phyloP scores from a whole-genome alignment of 23 red algal genomes.

The Agarophyton chilense region DNA sequence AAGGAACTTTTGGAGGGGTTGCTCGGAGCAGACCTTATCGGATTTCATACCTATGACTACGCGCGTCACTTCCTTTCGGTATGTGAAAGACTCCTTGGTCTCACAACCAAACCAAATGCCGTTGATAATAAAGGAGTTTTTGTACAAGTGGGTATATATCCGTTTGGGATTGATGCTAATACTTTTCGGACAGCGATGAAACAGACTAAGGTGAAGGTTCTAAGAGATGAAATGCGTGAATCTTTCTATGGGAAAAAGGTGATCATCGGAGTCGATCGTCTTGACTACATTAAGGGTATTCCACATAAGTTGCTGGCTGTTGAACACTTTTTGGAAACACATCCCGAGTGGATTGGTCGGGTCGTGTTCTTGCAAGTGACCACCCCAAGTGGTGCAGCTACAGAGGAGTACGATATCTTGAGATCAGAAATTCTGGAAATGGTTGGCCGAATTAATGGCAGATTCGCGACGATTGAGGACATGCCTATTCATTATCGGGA shows the following conservation, averaged over 20 bases:
- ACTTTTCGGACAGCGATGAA: conserved; percentile 81
- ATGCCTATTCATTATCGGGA: conserved; percentile 92
- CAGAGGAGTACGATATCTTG: conserved; percentile 77
- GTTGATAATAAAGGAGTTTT: conserved; percentile 82
- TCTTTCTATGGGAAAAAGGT: conserved; percentile 79
- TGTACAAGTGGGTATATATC: conserved; percentile 93
- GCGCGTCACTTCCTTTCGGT: conserved; percentile 90
- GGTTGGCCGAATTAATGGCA: conserved; percentile 92
- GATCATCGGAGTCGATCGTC: conserved; percentile 89
- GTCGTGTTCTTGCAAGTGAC: conserved; percentile 90
- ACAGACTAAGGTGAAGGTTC: conserved; percentile 65
- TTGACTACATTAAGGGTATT: conserved; percentile 96
- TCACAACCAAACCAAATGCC: conserved; percentile 75
- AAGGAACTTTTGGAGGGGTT: conserved; percentile 90
- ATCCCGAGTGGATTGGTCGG: conserved; percentile 76
- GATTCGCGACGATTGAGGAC: conserved; percentile 82
- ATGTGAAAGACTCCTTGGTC: conserved; percentile 81
- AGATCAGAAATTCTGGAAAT: conserved; percentile 77
- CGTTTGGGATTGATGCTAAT: conserved; percentile 90
- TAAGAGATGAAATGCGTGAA: conserved; percentile 65
- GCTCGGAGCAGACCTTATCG: conserved; percentile 88
- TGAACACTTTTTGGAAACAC: conserved; percentile 85
- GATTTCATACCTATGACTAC: conserved; percentile 97
- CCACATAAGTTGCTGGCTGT: conserved; percentile 88
- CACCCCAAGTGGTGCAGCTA: conserved; percentile 71